A percentile compares a stretch with the other conserved stretches of the same genome.
phyloP scores from a whole-genome alignment of 352 stramenopile species.

The Pythium rhizo-oryzae region DNA sequence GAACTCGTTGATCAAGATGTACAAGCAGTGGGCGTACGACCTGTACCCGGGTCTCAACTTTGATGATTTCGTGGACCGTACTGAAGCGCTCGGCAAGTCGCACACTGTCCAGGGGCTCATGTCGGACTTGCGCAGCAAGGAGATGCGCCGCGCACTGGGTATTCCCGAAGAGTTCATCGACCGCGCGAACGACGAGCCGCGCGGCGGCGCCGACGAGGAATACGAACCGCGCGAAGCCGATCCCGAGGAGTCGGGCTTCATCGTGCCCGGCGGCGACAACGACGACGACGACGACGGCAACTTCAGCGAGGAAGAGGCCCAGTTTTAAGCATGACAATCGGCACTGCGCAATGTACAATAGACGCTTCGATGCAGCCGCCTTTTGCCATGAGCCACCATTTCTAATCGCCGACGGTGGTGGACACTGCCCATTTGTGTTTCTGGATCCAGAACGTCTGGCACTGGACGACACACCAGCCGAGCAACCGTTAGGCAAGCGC shows the following conservation, averaged over 20 bases:
- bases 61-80: conserved; percentile 76
- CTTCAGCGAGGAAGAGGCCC: conserved; percentile 27
- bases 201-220: conserved; percentile 6
- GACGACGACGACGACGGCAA: conserved; percentile 21
- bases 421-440: too few relatives aligned
- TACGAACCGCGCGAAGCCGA: conserved; percentile 30
- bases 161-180: conserved; percentile 24
- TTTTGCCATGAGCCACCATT: neutral
- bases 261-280: conserved; percentile 23
- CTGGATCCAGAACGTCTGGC: too few relatives aligned
- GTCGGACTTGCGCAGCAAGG: conserved; percentile 57
- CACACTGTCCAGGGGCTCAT: conserved; percentile 63
- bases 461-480: too few relatives aligned
- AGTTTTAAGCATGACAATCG: conserved; percentile 12
- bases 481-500: too few relatives aligned
- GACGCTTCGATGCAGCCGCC: neutral
- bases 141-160: conserved; percentile 42
- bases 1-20: conserved; percentile 70
- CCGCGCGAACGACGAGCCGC: neutral
- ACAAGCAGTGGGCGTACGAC: conserved; percentile 88
- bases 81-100: conserved; percentile 59
- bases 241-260: conserved; percentile 27
- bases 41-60: conserved; percentile 83
- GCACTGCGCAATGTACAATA: neutral
- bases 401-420: too few relatives aligned